These are phyloP conservation scores for Cytospora piceicola DNA, from an alignment of 2,329 filamentous ascomycete species.

Conservation along the genomic window DNA sequence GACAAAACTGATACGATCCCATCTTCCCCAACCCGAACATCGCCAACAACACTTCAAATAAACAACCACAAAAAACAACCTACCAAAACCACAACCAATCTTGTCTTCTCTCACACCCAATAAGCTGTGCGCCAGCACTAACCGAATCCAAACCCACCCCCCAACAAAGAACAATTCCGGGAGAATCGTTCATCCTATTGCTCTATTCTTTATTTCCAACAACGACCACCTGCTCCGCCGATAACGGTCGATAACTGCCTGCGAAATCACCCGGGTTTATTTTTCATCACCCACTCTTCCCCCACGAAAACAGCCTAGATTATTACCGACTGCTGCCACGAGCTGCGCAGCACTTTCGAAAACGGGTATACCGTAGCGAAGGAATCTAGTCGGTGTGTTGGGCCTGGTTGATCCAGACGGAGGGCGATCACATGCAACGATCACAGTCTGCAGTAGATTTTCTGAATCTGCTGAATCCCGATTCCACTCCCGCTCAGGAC, in stretches of 20 bases:
- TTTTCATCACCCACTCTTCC: slow-evolving; percentile 13
- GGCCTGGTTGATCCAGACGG: slow-evolving; percentile 30
- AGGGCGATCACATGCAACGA: slow-evolving; percentile 72
- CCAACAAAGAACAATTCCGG: not conserved
- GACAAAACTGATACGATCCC: slow-evolving; percentile 20
- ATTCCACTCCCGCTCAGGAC: slow-evolving; percentile 37
- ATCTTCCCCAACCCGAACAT: slow-evolving; percentile 29
- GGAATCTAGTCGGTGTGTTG: slow-evolving; percentile 9
- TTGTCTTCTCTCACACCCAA: slow-evolving; percentile 4
- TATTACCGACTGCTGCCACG: slow-evolving; percentile 16
- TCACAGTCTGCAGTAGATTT: slow-evolving; percentile 75
- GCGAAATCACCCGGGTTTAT: not conserved
- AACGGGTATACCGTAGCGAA: slow-evolving; percentile 10
- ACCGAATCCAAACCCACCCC: not conserved
- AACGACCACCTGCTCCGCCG: not conserved
- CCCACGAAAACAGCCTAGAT: slow-evolving; percentile 6
- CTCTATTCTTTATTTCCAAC: not conserved
- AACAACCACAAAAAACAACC: slow-evolving; percentile 1
- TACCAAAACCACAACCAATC: slow-evolving; percentile 12
- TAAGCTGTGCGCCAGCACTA: slow-evolving; percentile 10
- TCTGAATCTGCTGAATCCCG: slow-evolving; percentile 73
- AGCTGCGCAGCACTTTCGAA: slow-evolving; percentile 19
- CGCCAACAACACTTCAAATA: slow-evolving; percentile 17
- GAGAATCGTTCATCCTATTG: too few relatives aligned
- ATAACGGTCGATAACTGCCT: not conserved